These are phyloP conservation scores for Thelonectria blattea DNA, from an alignment of 2,329 filamentous ascomycete genomes.

Conservation along the genomic window DNA sequence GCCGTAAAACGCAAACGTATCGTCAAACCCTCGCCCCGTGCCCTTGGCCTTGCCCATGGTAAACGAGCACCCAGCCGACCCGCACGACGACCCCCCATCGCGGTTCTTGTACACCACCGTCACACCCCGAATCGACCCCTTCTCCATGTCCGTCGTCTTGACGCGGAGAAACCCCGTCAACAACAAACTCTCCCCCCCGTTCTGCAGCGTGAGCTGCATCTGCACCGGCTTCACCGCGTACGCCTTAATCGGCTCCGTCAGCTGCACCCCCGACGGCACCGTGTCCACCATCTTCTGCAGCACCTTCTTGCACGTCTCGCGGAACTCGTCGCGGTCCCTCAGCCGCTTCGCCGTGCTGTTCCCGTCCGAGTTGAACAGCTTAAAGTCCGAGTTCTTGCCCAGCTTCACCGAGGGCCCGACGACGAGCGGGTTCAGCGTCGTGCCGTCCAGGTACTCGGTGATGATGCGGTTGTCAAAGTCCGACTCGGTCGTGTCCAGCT, in stretches of 20 bases:
- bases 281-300: constrained; percentile 68
- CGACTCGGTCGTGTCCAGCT: constrained; percentile 55
- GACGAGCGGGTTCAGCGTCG: constrained; percentile 61
- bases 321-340: constrained; percentile 52
- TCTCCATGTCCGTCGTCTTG: constrained; percentile 55
- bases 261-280: constrained; percentile 56
- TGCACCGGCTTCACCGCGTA: constrained; percentile 66
- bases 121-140: constrained; percentile 52
- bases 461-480: constrained; percentile 63
- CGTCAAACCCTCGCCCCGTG: constrained; percentile 61
- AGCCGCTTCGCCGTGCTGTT: constrained; percentile 61
- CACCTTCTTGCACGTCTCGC: constrained; percentile 54
- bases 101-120: constrained; percentile 63
- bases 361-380: constrained; percentile 60
- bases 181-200: constrained; percentile 53
- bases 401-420: constrained; percentile 54
- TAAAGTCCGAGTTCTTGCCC: constrained; percentile 59
- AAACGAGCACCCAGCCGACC: constrained; percentile 50
- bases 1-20: constrained; percentile 63
- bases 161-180: constrained; percentile 64
- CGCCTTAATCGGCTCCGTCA: constrained; percentile 59
- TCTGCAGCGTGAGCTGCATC: constrained; percentile 60
- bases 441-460: constrained; percentile 61
- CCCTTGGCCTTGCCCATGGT: constrained; percentile 52
- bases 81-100: constrained; percentile 54